A percentile compares a stretch with the other conserved stretches of the same genome.
phyloP scores from a whole-genome alignment of 768 basidiomycete species.

The Xanthoconium purpureum region DNA sequence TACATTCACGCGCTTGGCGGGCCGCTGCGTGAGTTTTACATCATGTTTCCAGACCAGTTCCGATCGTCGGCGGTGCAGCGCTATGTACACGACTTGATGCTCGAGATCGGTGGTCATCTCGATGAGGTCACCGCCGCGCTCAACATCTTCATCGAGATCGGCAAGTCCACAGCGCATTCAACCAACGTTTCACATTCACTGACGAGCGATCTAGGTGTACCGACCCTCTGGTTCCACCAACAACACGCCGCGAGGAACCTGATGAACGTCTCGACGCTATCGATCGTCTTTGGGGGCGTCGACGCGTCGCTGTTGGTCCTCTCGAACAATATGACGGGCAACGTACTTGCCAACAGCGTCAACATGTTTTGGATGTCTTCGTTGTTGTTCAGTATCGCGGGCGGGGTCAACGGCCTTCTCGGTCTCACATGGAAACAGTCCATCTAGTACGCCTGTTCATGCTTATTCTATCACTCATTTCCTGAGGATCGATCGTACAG shows the following conservation, averaged over 20 bases:
- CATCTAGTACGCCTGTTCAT: conserved; percentile 40
- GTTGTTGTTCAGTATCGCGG: conserved; percentile 49
- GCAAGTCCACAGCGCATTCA: conserved; percentile 25
- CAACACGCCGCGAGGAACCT: conserved; percentile 46
- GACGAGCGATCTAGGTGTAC: conserved; percentile 37
- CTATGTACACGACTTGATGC: conserved; percentile 46
- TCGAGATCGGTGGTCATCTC: conserved; percentile 50
- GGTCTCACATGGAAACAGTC: conserved; percentile 56
- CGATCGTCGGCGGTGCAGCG: conserved; percentile 48
- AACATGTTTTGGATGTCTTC: conserved; percentile 56
- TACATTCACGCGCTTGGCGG: background rate
- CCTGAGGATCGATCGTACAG: conserved; percentile 12
- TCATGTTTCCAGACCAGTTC: conserved; percentile 41
- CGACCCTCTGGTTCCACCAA: conserved; percentile 51
- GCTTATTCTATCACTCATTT: background rate
- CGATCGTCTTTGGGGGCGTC: conserved; percentile 52
- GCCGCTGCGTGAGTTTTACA: background rate
- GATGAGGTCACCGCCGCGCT: conserved; percentile 47
- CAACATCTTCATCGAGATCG: conserved; percentile 50
- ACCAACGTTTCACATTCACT: background rate
- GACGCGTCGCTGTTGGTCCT: conserved; percentile 48
- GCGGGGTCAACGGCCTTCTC: conserved; percentile 49
- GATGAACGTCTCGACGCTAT: conserved; percentile 50
- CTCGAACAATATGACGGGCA: conserved; percentile 34
- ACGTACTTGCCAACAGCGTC: conserved; percentile 36